Percentiles rank a stretch among this genome's conserved stretches.
Conservation (phyloP, 2,329 filamentous ascomycete genomes). For the Juglanconis oblonga region DNA sequence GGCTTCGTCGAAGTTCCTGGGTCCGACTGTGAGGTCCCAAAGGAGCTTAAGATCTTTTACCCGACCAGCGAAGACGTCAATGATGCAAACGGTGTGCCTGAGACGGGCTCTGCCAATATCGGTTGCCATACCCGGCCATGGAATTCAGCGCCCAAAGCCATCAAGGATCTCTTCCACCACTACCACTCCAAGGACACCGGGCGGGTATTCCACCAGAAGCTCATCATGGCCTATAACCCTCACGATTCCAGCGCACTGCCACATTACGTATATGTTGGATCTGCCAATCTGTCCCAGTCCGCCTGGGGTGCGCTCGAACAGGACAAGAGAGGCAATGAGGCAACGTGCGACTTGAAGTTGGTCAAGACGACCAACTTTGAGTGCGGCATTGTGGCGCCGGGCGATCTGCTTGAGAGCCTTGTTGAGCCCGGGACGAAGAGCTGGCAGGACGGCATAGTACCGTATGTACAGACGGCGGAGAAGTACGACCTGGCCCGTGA, state of each 20-base stretch:
- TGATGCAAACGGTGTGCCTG: constrained; percentile 16
- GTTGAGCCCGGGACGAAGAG: constrained; percentile 21
- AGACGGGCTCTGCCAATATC: constrained; percentile 22
- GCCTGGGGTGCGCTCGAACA: constrained; percentile 23
- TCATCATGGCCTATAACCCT: constrained; percentile 23
- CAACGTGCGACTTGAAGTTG: constrained; percentile 22
- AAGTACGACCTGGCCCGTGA: constrained; percentile 19
- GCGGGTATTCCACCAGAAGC: constrained; percentile 25
- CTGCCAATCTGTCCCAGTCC: constrained; percentile 24
- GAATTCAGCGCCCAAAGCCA: constrained; percentile 16
- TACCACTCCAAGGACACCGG: constrained; percentile 25
- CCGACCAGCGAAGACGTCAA: constrained; percentile 22
- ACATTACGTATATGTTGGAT: constrained; percentile 26
- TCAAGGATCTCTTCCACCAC: constrained; percentile 23
- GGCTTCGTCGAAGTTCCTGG: constrained; percentile 13
- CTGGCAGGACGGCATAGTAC: constrained; percentile 24
- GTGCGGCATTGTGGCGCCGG: constrained; percentile 25
- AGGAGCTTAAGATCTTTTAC: constrained; percentile 22
- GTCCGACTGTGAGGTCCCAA: constrained; percentile 9
- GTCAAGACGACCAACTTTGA: constrained; percentile 24
- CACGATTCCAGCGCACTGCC: constrained; percentile 6
- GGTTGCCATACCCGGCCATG: constrained; percentile 24
- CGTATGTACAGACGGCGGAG: constrained; percentile 18
- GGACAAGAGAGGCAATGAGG: constrained; percentile 23
- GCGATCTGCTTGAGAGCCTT: constrained; percentile 18